phyloP scores from a whole-genome alignment of 2,329 filamentous ascomycete genomes.

The Fusarium austroafricanum region DNA sequence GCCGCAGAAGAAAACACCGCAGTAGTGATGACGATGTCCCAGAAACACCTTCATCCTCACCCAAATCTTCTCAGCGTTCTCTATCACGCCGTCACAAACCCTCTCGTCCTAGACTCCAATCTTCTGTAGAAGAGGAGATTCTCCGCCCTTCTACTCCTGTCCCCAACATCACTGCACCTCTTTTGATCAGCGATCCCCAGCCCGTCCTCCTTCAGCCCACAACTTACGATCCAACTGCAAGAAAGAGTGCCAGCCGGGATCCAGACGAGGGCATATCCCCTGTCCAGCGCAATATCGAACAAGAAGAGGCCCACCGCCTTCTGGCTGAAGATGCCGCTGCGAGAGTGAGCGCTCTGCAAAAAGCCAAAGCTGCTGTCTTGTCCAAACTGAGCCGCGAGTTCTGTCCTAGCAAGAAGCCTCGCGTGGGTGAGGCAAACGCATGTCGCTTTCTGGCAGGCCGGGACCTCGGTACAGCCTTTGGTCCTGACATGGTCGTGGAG shows the following conservation, averaged over 20 bases:
- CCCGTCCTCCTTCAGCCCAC: constrained; percentile 68
- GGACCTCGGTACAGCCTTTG: constrained; percentile 48
- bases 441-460: constrained; percentile 49
- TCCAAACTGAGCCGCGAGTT: constrained; percentile 68
- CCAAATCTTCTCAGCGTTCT: constrained; percentile 38
- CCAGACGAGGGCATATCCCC: constrained; percentile 63
- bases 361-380: constrained; percentile 70
- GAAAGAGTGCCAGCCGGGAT: constrained; percentile 23
- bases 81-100: constrained; percentile 43
- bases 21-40: constrained; percentile 44
- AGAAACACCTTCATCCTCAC: constrained; percentile 33
- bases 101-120: constrained; percentile 41
- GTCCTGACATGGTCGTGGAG: constrained; percentile 53
- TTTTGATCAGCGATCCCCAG: constrained; percentile 60
- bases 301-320: constrained; percentile 66
- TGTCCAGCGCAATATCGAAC: constrained; percentile 68
- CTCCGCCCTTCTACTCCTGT: constrained; percentile 46
- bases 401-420: constrained; percentile 47
- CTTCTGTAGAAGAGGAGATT: constrained; percentile 43
- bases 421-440: constrained; percentile 51
- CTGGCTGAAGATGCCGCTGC: constrained; percentile 68
- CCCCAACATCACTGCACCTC: constrained; percentile 61
- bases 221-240: constrained; percentile 62
- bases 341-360: constrained; percentile 65
- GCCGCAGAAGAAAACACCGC: constrained; percentile 54